phyloP scores from a whole-genome alignment of 2,329 filamentous ascomycete species.

The Trichoderma sp. region DNA sequence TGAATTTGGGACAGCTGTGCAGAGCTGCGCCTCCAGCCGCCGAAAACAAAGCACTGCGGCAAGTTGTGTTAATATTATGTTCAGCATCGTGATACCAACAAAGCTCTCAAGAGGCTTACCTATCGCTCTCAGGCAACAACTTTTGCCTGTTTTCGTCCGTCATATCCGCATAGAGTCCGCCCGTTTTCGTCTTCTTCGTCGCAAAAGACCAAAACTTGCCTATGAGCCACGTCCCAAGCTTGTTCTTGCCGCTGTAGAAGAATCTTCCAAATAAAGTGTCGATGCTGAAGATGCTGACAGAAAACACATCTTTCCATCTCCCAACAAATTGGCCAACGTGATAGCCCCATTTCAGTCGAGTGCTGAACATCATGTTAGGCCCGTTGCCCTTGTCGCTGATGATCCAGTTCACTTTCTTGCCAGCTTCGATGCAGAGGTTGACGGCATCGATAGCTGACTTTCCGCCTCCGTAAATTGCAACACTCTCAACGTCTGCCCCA shows the following conservation, averaged over 20 bases:
- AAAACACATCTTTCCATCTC: conserved; percentile 4
- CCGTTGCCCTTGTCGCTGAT: conserved; percentile 7
- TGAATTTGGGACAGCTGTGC: conserved; percentile 4
- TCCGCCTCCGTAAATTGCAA: neutral
- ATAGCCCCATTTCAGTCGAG: neutral
- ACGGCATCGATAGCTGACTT: conserved; percentile 3
- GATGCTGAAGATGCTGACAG: neutral
- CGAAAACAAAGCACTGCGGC: neutral
- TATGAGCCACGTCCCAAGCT: conserved; percentile 3
- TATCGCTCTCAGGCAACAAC: neutral
- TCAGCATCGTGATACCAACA: neutral
- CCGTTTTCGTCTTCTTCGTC: neutral
- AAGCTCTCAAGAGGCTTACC: neutral
- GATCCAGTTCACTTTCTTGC: conserved; percentile 1
- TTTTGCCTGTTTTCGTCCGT: neutral
- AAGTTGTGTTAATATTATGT: neutral
- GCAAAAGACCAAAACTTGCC: conserved; percentile 1
- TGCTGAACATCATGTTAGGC: neutral
- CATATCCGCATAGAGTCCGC: neutral
- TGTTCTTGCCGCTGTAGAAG: neutral
- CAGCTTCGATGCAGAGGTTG: conserved; percentile 1
- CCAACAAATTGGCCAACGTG: conserved; percentile 2
- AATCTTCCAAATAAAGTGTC: neutral
- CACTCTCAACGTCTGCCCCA: neutral
- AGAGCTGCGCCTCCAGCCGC: neutral